Conservation (phyloP, 768 basidiomycete genomes). For the Amanita inopinata region DNA sequence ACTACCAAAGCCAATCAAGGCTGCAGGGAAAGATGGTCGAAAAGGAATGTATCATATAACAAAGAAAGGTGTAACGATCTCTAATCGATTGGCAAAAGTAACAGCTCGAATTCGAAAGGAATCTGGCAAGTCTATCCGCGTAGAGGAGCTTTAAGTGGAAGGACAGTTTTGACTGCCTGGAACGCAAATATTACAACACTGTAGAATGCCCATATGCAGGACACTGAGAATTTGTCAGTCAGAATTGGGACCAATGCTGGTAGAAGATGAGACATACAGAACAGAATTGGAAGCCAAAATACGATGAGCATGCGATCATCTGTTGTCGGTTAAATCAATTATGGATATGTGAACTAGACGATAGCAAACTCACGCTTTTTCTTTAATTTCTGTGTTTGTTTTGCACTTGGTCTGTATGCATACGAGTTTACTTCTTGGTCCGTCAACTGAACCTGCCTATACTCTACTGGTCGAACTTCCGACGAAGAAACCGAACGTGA, state of each 20-base stretch:
- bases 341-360: background rate
- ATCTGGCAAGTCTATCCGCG: slow-evolving; percentile 22
- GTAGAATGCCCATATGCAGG: slow-evolving; percentile 52
- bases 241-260: slow-evolving; percentile 6
- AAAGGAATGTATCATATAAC: background rate
- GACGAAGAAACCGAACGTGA: slow-evolving; percentile 16
- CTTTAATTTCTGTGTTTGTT: slow-evolving; percentile 35
- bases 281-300: slow-evolving; percentile 81
- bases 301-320: slow-evolving; percentile 79
- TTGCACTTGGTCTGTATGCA: slow-evolving; percentile 47
- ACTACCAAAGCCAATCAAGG: background rate
- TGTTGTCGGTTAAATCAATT: slow-evolving; percentile 20
- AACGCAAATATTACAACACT: slow-evolving; percentile 43
- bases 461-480: slow-evolving; percentile 33
- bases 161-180: slow-evolving; percentile 35
- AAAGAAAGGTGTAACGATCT: background rate
- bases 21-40: background rate
- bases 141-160: slow-evolving; percentile 35
- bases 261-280: slow-evolving; percentile 51
- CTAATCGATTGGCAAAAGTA: no score
- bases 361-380: slow-evolving; percentile 54
- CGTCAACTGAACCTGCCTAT: slow-evolving; percentile 40
- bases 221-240: slow-evolving; percentile 30
- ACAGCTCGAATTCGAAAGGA: slow-evolving; percentile 10
- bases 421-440: slow-evolving; percentile 64